These are phyloP conservation scores for Colletotrichum gloeosporioides DNA, from an alignment of 2,329 filamentous ascomycete genomes.

Conservation along the genomic window DNA sequence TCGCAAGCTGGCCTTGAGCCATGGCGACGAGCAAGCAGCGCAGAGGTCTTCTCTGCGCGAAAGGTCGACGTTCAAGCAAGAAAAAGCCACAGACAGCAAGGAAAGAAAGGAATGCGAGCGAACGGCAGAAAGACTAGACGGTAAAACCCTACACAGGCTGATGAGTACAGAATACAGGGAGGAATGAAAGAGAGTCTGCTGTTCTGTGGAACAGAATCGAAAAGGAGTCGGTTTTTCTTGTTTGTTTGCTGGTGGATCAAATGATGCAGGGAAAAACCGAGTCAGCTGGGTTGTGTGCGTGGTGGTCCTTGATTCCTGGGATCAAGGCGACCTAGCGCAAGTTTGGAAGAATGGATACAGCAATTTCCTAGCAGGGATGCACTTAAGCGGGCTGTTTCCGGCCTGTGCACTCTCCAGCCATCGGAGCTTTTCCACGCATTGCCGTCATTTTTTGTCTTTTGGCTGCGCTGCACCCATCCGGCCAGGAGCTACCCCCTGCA, in stretches of 20 bases:
- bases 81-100: not conserved
- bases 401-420: not conserved
- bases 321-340: not conserved
- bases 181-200: not conserved
- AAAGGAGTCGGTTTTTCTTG: not conserved
- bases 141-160: not conserved
- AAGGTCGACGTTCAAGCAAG: not conserved
- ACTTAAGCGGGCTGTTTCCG: not conserved
- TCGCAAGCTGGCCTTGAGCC: constrained; percentile 19
- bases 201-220: not conserved
- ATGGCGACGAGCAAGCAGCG: constrained; percentile 7
- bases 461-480: not conserved
- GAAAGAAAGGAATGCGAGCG: not conserved
- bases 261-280: not conserved
- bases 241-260: not conserved
- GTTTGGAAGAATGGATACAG: not conserved
- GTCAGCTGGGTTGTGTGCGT: not conserved
- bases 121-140: not conserved
- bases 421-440: not conserved
- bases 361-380: not conserved
- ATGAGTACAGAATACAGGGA: not conserved
- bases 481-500: not conserved
- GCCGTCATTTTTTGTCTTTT: not conserved
- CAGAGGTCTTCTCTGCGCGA: not conserved
- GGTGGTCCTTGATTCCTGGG: not conserved